Evolutionary conservation across 1,139 yeast species (phyloP).

Genomic region (Protomyces pachydermus): DNA sequence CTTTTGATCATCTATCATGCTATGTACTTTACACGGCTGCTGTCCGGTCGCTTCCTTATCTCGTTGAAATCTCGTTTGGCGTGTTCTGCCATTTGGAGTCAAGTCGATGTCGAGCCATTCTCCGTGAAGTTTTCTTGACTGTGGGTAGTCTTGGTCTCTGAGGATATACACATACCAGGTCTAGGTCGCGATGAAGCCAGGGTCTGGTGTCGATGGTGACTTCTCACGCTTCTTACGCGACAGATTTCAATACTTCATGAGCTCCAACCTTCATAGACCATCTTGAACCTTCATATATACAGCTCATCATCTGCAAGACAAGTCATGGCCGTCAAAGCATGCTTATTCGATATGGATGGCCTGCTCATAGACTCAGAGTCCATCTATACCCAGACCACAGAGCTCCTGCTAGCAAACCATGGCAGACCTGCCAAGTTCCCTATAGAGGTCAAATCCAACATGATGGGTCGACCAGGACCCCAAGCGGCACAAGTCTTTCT

Average conservation of each 20-base stretch:
- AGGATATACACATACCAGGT: no score
- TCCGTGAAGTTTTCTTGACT: no score
- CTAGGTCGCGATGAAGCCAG: no score
- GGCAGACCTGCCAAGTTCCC: conserved; percentile 68
- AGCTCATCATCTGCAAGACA: background rate
- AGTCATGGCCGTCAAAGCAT: conserved; percentile 52
- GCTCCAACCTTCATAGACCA: background rate
- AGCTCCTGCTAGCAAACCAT: conserved; percentile 57
- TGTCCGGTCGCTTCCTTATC: no score
- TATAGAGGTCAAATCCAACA: conserved; percentile 79
- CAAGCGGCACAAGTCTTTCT: conserved; percentile 60
- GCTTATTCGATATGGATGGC: conserved; percentile 82
- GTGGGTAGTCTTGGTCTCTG: no score
- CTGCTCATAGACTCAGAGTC: conserved; percentile 86
- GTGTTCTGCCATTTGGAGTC: no score
- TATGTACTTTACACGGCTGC: no score
- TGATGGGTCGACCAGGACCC: conserved; percentile 89
- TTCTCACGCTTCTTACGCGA: background rate
- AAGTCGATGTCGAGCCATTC: no score
- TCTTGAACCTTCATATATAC: background rate
- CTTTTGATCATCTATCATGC: no score
- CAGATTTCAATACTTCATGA: no score
- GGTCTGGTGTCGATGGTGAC: no score
- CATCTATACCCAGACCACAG: conserved; percentile 65
- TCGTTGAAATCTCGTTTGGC: no score